Evolutionary conservation across 2,329 filamentous ascomycete species (phyloP).

Genomic region (Colletotrichum musae): DNA sequence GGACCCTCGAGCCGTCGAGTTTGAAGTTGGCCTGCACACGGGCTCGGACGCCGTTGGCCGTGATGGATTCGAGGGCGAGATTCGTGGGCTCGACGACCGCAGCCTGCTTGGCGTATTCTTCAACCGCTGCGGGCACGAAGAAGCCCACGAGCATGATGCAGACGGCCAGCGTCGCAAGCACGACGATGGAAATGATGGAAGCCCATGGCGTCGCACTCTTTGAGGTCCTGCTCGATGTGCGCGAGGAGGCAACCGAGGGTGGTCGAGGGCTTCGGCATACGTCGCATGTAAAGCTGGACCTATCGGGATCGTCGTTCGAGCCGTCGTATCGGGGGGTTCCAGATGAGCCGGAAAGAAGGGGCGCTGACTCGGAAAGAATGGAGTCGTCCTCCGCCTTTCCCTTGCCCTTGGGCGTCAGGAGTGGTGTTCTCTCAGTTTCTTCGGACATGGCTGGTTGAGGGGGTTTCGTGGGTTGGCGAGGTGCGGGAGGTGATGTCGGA

Average conservation of each 20-base stretch:
- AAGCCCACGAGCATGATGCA: constrained; percentile 84
- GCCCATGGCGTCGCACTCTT: constrained; percentile 76
- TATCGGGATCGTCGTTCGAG: constrained; percentile 49
- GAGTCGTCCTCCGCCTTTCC: constrained; percentile 45
- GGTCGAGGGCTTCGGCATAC: constrained; percentile 41
- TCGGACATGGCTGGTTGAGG: constrained; percentile 54
- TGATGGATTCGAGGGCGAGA: constrained; percentile 89
- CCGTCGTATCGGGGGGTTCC: constrained; percentile 57
- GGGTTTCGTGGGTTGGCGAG: neutral
- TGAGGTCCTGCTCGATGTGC: constrained; percentile 49
- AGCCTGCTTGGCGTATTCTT: constrained; percentile 89
- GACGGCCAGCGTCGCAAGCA: constrained; percentile 75
- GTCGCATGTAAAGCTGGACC: constrained; percentile 17
- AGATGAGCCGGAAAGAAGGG: constrained; percentile 61
- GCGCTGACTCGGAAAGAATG: constrained; percentile 62
- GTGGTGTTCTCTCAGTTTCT: constrained; percentile 60
- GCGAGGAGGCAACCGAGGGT: constrained; percentile 42
- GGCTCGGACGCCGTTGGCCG: constrained; percentile 80
- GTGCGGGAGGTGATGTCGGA: constrained; percentile 18
- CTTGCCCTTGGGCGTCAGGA: constrained; percentile 55
- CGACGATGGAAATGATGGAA: constrained; percentile 79
- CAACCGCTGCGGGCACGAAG: constrained; percentile 82
- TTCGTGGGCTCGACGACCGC: constrained; percentile 86
- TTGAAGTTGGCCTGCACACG: constrained; percentile 86
- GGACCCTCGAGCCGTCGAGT: constrained; percentile 83